Base-by-base conservation (phyloP, 805 yeast genomes). In the Kockiozyma suomiensis region DNA sequence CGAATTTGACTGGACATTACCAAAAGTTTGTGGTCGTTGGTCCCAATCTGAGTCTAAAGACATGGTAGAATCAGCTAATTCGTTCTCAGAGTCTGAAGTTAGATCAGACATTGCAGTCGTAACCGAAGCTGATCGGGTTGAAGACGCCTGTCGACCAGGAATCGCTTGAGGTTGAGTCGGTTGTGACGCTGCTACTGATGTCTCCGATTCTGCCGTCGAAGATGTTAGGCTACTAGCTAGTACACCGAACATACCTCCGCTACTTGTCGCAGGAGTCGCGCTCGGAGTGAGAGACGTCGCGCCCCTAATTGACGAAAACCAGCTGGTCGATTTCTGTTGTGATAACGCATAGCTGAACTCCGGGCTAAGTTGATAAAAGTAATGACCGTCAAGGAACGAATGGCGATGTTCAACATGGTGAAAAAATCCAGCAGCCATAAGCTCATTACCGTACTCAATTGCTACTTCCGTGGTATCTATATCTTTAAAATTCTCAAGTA, bases 301-400 rank as follows among this genome's bases (percentile, higher is more conserved):
- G 26, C 47, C 56, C 8, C 65, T 38, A 8, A 61, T 61, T 6
- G 64, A 56, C 21, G 66, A 58, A 38, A 62, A 57, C 66, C 66
- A 62, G 23, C 65, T 32, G n/a, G 45, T 30, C 25, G 37, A 25
- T 25, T 32, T 37, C 26, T 47, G 46, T 19, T 57, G 40, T 5
- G 54, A 15, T 5, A 19, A 13, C 13, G 50, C 47, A 2, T 49
- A 42, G 28, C 56, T 59, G 50, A 79, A 87, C 32, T 85, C 87
- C 0, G 82, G 81, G 21, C 79, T 79, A 53, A 92, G 72, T 67
- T 83, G 85, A 70, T 93, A 93, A 73, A 93, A 93, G 71, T 91
- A 93, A 69, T 94, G 92, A 0, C 99, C 99, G 74, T 93, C 96
- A 54, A 91, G 74, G 67, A 94, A 90, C 2, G 87, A 84, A 70